These are phyloP conservation scores for Russula emetica DNA, from an alignment of 768 basidiomycete genomes.

Conservation along the genomic window DNA sequence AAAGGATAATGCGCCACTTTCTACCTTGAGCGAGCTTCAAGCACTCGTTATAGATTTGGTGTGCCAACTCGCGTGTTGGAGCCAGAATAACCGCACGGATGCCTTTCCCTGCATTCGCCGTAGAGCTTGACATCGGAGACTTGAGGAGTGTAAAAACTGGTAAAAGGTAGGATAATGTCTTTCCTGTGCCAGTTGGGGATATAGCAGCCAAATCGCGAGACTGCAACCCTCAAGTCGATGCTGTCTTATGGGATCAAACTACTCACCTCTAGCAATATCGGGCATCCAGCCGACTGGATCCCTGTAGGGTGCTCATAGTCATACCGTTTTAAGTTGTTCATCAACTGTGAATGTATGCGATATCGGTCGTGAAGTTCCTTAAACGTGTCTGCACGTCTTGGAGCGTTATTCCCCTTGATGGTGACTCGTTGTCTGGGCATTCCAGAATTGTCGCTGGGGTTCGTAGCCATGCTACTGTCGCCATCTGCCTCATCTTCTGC, in stretches of 20 bases:
- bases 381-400: slow-evolving; percentile 55
- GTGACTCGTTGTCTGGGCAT: slow-evolving; percentile 59
- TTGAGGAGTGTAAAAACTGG: slow-evolving; percentile 66
- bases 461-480: slow-evolving; percentile 29
- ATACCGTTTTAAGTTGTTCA: slow-evolving; percentile 58
- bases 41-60: slow-evolving; percentile 92
- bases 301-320: slow-evolving; percentile 70
- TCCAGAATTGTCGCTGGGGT: slow-evolving; percentile 29
- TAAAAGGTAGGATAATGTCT: slow-evolving; percentile 88
- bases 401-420: slow-evolving; percentile 68
- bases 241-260: background rate
- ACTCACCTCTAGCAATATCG: slow-evolving; percentile 72
- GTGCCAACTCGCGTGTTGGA: slow-evolving; percentile 92
- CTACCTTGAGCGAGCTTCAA: slow-evolving; percentile 73
- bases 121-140: slow-evolving; percentile 49
- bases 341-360: slow-evolving; percentile 51
- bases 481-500: slow-evolving; percentile 30
- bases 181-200: slow-evolving; percentile 96
- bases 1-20: slow-evolving; percentile 77
- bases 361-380: slow-evolving; percentile 55
- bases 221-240: slow-evolving; percentile 36
- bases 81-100: slow-evolving; percentile 78
- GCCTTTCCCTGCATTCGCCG: slow-evolving; percentile 47
- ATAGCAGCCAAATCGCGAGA: slow-evolving; percentile 86
- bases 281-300: slow-evolving; percentile 75